Conservation (phyloP, 805 yeast genomes). For the Schwanniomyces polymorphus region DNA sequence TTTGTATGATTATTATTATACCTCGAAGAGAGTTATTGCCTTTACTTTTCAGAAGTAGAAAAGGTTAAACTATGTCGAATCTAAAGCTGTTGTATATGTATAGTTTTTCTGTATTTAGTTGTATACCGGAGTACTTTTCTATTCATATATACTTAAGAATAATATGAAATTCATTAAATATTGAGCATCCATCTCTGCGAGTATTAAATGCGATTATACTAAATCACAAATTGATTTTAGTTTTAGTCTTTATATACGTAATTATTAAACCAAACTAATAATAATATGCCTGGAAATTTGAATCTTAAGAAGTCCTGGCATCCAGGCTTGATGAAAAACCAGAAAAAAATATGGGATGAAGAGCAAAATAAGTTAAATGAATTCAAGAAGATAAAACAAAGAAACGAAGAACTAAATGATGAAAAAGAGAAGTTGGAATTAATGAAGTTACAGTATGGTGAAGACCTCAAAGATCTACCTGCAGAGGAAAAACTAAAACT, state of each 20-base stretch:
- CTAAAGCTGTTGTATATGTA: conserved; percentile 1
- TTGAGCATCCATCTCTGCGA: background rate
- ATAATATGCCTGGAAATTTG: conserved; percentile 70
- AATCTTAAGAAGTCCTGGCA: conserved; percentile 96
- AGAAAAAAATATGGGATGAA: conserved; percentile 76
- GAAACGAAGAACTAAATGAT: conserved; percentile 60
- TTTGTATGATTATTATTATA: no score
- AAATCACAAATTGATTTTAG: background rate
- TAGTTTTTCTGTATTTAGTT: conserved; percentile 2
- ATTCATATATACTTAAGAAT: background rate
- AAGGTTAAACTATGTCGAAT: conserved; percentile 1
- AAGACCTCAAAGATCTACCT: conserved; percentile 34
- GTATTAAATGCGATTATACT: background rate
- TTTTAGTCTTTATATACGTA: no score
- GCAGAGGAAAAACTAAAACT: conserved; percentile 33
- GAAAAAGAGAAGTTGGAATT: conserved; percentile 64
- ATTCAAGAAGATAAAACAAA: conserved; percentile 59
- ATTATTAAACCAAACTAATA: background rate
- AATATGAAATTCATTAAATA: background rate
- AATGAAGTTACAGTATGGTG: conserved; percentile 44
- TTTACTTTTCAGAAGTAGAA: background rate
- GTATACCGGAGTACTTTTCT: conserved; percentile 3
- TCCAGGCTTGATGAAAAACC: conserved; percentile 83
- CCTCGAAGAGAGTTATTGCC: background rate
- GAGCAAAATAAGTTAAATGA: conserved; percentile 81